phyloP scores from a whole-genome alignment of 345 rosid species.

The Lepidium aucheri region DNA sequence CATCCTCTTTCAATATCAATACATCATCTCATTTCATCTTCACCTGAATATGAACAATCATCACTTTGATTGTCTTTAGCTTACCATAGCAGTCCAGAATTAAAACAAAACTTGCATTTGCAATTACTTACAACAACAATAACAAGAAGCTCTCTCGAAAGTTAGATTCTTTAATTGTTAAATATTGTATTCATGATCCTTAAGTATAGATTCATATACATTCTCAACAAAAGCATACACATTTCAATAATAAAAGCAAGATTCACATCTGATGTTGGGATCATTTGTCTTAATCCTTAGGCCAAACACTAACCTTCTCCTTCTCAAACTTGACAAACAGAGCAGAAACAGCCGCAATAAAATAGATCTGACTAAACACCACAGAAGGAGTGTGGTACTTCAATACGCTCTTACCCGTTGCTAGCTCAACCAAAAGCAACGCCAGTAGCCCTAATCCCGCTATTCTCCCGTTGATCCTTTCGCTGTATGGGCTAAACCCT shows the following conservation, averaged over 20 bases:
- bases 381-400: constrained; percentile 72
- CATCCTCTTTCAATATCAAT: not conserved
- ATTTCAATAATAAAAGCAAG: not conserved
- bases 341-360: constrained; percentile 59
- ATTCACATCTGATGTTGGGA: not conserved
- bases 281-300: constrained; percentile 19
- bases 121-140: not conserved
- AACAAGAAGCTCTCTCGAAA: not conserved
- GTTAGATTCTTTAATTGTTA: not conserved
- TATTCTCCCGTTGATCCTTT: constrained; percentile 61
- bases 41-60: not conserved
- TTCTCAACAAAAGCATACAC: constrained; percentile 7
- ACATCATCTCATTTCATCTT: not conserved
- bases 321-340: constrained; percentile 61
- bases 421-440: constrained; percentile 76
- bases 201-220: constrained; percentile 15
- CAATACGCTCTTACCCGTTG: constrained; percentile 78
- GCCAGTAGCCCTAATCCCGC: constrained; percentile 69
- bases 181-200: constrained; percentile 3
- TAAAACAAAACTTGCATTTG: not conserved
- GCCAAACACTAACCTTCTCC: constrained; percentile 78
- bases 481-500: constrained; percentile 73
- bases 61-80: not conserved
- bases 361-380: constrained; percentile 61
- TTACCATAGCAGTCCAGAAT: too few species aligned